Conservation (phyloP, 768 basidiomycete genomes). For the Boletus rubroflammeus region DNA sequence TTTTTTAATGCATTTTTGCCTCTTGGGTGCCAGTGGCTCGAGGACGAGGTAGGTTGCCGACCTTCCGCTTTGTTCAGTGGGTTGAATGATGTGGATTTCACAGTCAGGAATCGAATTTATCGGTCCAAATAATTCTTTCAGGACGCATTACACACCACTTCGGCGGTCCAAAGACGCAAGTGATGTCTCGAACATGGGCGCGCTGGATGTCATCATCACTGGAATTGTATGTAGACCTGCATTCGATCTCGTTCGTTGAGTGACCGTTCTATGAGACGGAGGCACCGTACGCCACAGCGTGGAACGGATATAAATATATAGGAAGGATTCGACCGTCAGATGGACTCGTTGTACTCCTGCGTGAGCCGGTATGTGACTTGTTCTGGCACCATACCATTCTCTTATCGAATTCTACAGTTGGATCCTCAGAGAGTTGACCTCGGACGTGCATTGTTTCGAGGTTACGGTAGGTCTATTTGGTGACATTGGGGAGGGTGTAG, state of each 20-base stretch:
- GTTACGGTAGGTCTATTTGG: slow-evolving; percentile 38
- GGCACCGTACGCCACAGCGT: slow-evolving; percentile 43
- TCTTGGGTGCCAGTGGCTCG: slow-evolving; percentile 33
- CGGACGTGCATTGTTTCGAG: slow-evolving; percentile 42
- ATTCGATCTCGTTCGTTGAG: background rate
- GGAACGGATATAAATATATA: slow-evolving; percentile 53
- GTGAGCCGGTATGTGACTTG: slow-evolving; percentile 44
- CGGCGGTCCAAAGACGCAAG: slow-evolving; percentile 9
- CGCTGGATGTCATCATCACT: slow-evolving; percentile 49
- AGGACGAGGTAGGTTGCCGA: slow-evolving; percentile 23
- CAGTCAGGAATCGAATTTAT: slow-evolving; percentile 31
- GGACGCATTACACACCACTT: slow-evolving; percentile 38
- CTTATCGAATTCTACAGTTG: slow-evolving; percentile 16
- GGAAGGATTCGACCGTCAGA: slow-evolving; percentile 59
- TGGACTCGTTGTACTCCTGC: slow-evolving; percentile 52
- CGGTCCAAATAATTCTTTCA: slow-evolving; percentile 35
- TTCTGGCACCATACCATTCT: background rate
- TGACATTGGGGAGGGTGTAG: background rate
- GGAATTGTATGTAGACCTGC: slow-evolving; percentile 40
- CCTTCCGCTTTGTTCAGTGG: background rate
- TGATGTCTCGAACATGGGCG: slow-evolving; percentile 14
- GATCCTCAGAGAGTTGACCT: slow-evolving; percentile 26
- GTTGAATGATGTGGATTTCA: background rate
- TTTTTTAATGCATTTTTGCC: slow-evolving; percentile 48
- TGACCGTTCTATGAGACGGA: slow-evolving; percentile 39